Evolutionary conservation across 768 basidiomycete species (phyloP), one percentile per base, ranked within the genome.

Genomic region (Trametes coccinea): DNA sequence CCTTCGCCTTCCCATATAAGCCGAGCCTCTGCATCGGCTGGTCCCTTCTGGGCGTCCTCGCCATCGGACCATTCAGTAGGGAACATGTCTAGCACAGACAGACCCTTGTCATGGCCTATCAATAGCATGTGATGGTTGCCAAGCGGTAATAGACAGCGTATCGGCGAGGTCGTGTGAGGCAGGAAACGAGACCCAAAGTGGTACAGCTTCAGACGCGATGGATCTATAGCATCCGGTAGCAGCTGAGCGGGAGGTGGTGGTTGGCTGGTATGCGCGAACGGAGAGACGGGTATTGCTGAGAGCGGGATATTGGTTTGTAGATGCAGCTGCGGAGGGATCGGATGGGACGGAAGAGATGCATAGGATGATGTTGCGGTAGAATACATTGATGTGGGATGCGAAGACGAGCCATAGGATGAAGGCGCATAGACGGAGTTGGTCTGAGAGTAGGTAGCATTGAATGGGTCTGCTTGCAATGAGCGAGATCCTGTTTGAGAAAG

Each of bases 111-210:
- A 59, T 90, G 88, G 3, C 92, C 92, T 30, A 94, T 82, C 11
- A 94, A 81, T n/a, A 94, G 58, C 41, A 90, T 72, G 53, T 80
- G 79, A 63, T 89, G 84, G 17, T 81, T 81, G 41, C 84, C 76
- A 22, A 94, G 69, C 7, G 92, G 90, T 34, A 94, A 79, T 10
- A 93, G 72, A 72, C 89, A 88, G 57, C 86, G 84, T 61, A 94
- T 93, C 34, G 82, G 90, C 0, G 83, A 79, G 2, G 83, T 88
- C 14, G 91, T 76, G 67, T 94, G 92, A 10, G 92, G 92, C 37
- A 94, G 78, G 71, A 94, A 94, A 14, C 92, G 83, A 17, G 92
- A 93, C 22, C 92, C 92, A 70, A 94, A 93, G 44, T 90, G 83
- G 67, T 87, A 87, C 51, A 93, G 72, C 63, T 81, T 82, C 22